These are phyloP conservation scores for Pythium myriotylum DNA, from an alignment of 352 stramenopile genomes.

Conservation along the genomic window DNA sequence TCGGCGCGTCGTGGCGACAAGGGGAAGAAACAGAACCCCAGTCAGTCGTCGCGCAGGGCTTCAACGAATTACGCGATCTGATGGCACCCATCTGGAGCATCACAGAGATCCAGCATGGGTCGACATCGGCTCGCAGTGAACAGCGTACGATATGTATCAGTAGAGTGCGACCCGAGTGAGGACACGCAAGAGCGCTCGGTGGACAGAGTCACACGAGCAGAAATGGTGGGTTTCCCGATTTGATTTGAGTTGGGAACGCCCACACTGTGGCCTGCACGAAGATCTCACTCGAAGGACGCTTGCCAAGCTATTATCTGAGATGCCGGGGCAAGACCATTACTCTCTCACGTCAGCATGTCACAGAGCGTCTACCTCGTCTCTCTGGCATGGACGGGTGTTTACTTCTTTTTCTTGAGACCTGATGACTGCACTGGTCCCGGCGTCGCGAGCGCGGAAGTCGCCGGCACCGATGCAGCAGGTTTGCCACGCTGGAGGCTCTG, in stretches of 20 bases:
- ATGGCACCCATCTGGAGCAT: not conserved
- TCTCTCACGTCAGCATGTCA: too few species aligned
- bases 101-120: not conserved
- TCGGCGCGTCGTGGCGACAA: not conserved
- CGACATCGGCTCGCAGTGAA: too few species aligned
- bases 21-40: constrained; percentile 9
- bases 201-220: not conserved
- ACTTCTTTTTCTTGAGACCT: constrained; percentile 12
- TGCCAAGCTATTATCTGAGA: too few species aligned
- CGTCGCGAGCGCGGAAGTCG: not conserved
- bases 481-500: constrained; percentile 22
- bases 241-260: too few species aligned
- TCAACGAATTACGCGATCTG: not conserved
- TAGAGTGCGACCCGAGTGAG: not conserved
- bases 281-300: too few species aligned
- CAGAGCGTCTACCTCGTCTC: too few species aligned
- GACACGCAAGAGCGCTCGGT: not conserved
- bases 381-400: not conserved
- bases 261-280: too few species aligned
- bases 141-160: not conserved
- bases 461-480: not conserved
- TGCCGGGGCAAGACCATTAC: too few species aligned
- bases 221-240: not conserved
- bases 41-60: not conserved
- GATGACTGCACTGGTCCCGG: not conserved